These are phyloP conservation scores for Sporothrix luriei DNA, from an alignment of 2,329 filamentous ascomycete species.

Conservation along the genomic window DNA sequence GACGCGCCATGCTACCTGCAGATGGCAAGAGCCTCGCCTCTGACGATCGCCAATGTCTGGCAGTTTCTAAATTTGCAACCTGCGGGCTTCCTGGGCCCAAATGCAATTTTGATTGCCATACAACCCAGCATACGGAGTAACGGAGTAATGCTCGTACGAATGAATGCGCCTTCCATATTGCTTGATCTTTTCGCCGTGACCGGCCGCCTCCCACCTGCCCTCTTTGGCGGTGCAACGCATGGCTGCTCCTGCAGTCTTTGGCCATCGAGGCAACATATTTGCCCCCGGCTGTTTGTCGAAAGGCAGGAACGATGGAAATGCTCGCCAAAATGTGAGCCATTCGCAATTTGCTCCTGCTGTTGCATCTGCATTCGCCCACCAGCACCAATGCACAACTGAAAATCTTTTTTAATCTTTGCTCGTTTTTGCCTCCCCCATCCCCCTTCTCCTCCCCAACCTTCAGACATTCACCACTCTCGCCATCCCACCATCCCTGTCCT, in stretches of 20 bases:
- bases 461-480: neutral
- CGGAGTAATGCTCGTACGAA: conserved; percentile 26
- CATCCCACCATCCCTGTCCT: conserved; percentile 16
- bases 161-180: conserved; percentile 19
- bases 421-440: conserved; percentile 9
- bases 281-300: neutral
- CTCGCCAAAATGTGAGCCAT: neutral
- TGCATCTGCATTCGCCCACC: neutral
- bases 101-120: conserved; percentile 8
- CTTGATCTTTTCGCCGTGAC: conserved; percentile 11
- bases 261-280: conserved; percentile 8
- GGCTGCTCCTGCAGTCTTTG: conserved; percentile 9
- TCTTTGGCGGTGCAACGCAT: neutral
- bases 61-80: conserved; percentile 21
- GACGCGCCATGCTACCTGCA: neutral
- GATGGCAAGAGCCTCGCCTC: conserved; percentile 1
- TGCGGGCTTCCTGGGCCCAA: neutral
- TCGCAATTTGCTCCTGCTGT: neutral
- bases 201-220: conserved; percentile 16
- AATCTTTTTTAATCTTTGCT: neutral
- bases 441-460: conserved; percentile 9
- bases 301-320: conserved; percentile 11
- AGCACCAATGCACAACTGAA: conserved; percentile 1
- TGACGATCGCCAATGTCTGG: neutral
- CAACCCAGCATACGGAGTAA: neutral